Conservation (phyloP, 169 alveolate species). For the Blepharisma undulans region DNA sequence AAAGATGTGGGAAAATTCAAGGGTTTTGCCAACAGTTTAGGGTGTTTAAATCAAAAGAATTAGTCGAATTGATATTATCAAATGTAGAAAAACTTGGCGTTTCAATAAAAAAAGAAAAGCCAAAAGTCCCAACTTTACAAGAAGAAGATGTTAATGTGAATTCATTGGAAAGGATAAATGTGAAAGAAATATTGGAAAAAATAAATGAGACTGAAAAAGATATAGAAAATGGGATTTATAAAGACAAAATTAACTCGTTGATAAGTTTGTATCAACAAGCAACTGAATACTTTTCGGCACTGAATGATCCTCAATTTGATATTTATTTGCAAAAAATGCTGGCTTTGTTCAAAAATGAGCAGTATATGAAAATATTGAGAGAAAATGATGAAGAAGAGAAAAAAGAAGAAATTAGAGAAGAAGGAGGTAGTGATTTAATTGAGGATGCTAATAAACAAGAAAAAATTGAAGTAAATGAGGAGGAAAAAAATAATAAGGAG, state of each 20-base stretch:
- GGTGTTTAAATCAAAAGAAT: neutral
- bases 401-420: neutral
- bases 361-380: neutral
- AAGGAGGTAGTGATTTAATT: neutral
- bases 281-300: conserved; percentile 58
- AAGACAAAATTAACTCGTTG: conserved; percentile 46
- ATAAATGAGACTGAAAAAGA: conserved; percentile 41
- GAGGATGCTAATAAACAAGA: neutral
- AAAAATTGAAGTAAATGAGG: neutral
- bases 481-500: neutral
- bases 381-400: neutral
- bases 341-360: conserved; percentile 15
- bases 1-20: conserved; percentile 12
- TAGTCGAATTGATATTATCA: conserved; percentile 16
- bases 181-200: conserved; percentile 29
- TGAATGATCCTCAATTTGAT: conserved; percentile 48
- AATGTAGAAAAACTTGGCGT: conserved; percentile 45
- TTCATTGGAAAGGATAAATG: neutral
- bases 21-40: conserved; percentile 27
- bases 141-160: conserved; percentile 14
- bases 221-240: conserved; percentile 34
- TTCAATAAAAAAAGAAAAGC: conserved; percentile 39
- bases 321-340: conserved; percentile 46
- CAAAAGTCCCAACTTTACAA: neutral
- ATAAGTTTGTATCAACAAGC: conserved; percentile 57